phyloP scores from a whole-genome alignment of 148 eudicot genomes.

The Chenopodium quinoa region DNA sequence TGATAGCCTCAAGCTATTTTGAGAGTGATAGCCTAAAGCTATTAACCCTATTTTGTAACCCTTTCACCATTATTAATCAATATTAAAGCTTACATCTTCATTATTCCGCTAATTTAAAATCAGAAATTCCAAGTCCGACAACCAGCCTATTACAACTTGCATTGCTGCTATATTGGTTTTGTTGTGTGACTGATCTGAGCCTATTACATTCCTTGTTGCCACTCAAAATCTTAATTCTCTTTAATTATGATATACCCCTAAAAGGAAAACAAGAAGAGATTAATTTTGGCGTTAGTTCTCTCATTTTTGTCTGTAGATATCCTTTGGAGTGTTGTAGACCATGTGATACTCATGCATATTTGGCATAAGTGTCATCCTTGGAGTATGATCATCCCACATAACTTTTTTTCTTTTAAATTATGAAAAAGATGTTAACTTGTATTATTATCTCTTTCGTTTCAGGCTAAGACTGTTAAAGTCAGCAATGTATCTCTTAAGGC shows the following conservation, averaged over 20 bases:
- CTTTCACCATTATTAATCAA: too few relatives aligned
- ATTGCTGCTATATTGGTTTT: too few relatives aligned
- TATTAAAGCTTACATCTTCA: too few relatives aligned
- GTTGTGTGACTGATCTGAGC: too few relatives aligned
- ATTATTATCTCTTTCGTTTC: constrained; percentile 4
- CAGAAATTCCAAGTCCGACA: too few relatives aligned
- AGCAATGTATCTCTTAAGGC: constrained; percentile 79
- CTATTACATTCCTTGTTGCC: not conserved
- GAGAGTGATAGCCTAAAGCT: too few relatives aligned
- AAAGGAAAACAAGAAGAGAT: not conserved
- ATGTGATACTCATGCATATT: not conserved
- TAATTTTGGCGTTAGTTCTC: not conserved
- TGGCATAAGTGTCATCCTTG: not conserved
- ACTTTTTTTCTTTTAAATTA: not conserved
- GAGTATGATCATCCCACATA: not conserved
- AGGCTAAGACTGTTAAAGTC: constrained; percentile 79
- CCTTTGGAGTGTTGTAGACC: not conserved
- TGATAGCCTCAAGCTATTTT: too few relatives aligned
- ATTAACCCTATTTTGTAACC: too few relatives aligned
- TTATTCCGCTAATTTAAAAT: too few relatives aligned
- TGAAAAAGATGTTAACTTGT: not conserved
- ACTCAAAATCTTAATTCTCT: not conserved
- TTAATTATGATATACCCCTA: not conserved
- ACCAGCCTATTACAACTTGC: too few relatives aligned
- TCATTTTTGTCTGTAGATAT: not conserved